Base-by-base conservation (phyloP, 768 basidiomycete genomes). In the Suillus subluteus region DNA sequence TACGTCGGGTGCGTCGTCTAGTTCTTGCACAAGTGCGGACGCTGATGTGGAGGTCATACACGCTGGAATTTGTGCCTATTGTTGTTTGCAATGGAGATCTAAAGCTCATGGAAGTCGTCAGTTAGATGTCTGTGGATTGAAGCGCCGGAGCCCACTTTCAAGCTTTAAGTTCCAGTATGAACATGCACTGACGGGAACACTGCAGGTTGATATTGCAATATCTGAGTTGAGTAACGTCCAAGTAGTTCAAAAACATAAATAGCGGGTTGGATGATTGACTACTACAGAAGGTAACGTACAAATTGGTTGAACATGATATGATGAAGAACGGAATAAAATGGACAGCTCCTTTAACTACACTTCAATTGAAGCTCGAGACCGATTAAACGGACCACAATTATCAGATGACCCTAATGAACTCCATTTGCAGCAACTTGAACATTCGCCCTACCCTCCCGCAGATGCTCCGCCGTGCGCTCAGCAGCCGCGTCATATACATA, bases 401-500 rank as follows among this genome's bases (percentile, higher is more conserved):
- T 61, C 63, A 64, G 26, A 71, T 69, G 43, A 65, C 62, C 69
- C 70, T 77, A 86, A 75, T 85, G 83, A 62, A 86, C 81, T 30
- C 83, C 84, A 69, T 84, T 85, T 8, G 82, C 81, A 32, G 81
- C 66, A 52, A 41, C 40, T 41, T 41, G 40, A 41, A 77, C 48
- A 26, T 62, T 65, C 44, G 63, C 67, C 43, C 58, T 65, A 32
- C 78, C 83, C 68, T 87, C 83, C 66, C 79, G 78, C 63, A 91
- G 80, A 65, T 87, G 81, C 79, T 88, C 83, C 69, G 85, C 81
- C 62, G 87, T 87, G 68, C 92, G 86, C 76, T 97, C 95, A 32
- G 94, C 94, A 6, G 90, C 94, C 0, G 95, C 95, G 74, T 98
- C 95, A 75, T 98, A 98, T n/a, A 91, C 94, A 77, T 91, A 96